Evolutionary conservation across 345 rosid species (phyloP), one percentile per base, ranked within the genome.

Genomic region (Populus deltoides): DNA sequence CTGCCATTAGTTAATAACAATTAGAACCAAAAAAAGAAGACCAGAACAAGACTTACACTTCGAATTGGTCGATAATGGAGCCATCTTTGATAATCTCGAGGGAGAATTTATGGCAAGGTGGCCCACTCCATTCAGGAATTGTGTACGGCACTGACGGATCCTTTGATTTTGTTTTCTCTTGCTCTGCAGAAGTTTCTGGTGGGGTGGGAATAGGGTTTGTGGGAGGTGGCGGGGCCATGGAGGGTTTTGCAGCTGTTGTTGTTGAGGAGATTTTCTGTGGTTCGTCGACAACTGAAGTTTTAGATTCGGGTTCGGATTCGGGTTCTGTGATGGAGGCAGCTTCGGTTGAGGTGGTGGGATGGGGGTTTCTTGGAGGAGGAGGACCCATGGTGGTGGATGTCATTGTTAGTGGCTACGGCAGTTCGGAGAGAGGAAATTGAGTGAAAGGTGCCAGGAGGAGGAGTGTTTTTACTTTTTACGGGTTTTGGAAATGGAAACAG

Each of bases 21-120:
- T 17, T 15, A 22, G 43, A 10, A 33, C 18, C 25, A 20, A 22
- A 33, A 36, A 53, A 36, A 1, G 47, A 41, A 68, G 24, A 20
- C 33, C 33, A 68, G 49, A 22, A 70, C 66, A 39, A 45, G 16
- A 76, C 86, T 83, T 81, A 95, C 98, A 91, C 85, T 68, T 89
- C 75, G 16, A 90, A 83, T 77, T 85, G 85, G 18, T 90, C 89
- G 22, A 93, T 78, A 66, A 96, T 88, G 82, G 90, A 82, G 53
- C 99, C 99, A 73, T 96, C 98, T 65, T 90, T 93, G 79, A 93
- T 95, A 13, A 96, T 88, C 87, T 96, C 97, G 15, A 96, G 80
- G 73, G 57, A 86, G 77, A 91, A 96, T 18, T 72, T 70, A 49
- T 96, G 93, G 72, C 85, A 67, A 6, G 97, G 97, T 11, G 92